Evolutionary conservation across 176 grass and related monocot genomes (phyloP).

Genomic region (Bolboschoenus planiculmis): DNA sequence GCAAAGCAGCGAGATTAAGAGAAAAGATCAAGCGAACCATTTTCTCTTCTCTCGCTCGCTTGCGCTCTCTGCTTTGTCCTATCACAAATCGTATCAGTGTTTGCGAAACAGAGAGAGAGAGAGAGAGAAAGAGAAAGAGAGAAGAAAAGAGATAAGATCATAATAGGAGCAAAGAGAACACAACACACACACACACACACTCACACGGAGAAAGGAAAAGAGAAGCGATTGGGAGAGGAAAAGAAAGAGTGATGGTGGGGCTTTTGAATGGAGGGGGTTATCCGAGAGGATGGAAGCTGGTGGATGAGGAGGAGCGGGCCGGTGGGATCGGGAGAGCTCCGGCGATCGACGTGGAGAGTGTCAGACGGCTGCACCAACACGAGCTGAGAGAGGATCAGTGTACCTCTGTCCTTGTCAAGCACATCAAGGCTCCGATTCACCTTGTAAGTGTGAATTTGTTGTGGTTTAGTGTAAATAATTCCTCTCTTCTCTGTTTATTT

Average conservation of each 20-base stretch:
- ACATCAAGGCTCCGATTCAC: slow-evolving; percentile 72
- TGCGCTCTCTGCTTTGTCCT: background rate
- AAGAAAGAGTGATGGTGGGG: background rate
- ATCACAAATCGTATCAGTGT: background rate
- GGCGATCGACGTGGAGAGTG: slow-evolving; percentile 38
- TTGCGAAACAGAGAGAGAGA: background rate
- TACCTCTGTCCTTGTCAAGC: slow-evolving; percentile 59
- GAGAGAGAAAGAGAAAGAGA: background rate
- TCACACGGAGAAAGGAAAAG: background rate
- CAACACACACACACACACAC: background rate
- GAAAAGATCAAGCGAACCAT: background rate
- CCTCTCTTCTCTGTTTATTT: background rate
- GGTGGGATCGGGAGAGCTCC: background rate
- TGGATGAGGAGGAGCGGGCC: slow-evolving; percentile 14
- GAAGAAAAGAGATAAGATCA: background rate
- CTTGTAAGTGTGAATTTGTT: slow-evolving; percentile 37
- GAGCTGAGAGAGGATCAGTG: slow-evolving; percentile 66
- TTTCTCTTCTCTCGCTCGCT: background rate
- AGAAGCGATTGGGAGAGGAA: background rate
- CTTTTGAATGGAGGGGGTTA: background rate
- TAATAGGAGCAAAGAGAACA: background rate
- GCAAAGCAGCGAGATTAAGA: no score
- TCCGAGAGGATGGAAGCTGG: slow-evolving; percentile 31
- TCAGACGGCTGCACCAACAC: slow-evolving; percentile 61
- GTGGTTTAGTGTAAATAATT: background rate